Evolutionary conservation across 1,139 yeast genomes (phyloP).

Genomic region (Saccharomyces uvarum): DNA sequence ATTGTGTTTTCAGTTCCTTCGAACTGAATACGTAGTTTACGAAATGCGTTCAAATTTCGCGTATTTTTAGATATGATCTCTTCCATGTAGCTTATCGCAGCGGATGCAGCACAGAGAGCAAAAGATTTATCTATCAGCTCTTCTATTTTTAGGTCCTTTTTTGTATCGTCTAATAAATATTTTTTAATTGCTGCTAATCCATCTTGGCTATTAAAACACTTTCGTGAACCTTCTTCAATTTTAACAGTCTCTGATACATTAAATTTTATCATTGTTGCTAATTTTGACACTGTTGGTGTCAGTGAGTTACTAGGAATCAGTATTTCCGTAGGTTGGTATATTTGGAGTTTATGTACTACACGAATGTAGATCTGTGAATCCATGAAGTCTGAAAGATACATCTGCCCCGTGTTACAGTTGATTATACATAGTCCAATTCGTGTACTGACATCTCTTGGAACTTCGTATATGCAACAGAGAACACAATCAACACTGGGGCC

Average conservation of each 20-base stretch:
- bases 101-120: constrained; percentile 35
- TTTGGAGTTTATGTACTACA: constrained; percentile 37
- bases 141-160: constrained; percentile 16
- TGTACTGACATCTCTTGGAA: constrained; percentile 29
- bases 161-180: constrained; percentile 18
- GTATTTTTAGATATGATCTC: constrained; percentile 7
- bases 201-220: constrained; percentile 22
- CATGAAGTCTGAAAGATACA: constrained; percentile 32
- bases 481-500: constrained; percentile 15
- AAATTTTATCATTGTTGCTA: constrained; percentile 34
- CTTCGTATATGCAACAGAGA: constrained; percentile 33
- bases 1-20: constrained; percentile 38
- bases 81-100: constrained; percentile 28
- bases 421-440: constrained; percentile 36
- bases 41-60: constrained; percentile 12
- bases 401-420: constrained; percentile 34
- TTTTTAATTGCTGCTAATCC: constrained; percentile 24
- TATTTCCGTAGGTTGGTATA: constrained; percentile 35
- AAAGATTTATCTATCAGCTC: constrained; percentile 26
- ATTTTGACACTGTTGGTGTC: constrained; percentile 29
- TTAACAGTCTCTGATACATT: constrained; percentile 29
- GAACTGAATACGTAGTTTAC: constrained; percentile 34
- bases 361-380: constrained; percentile 43
- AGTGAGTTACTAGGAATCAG: constrained; percentile 32
- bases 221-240: constrained; percentile 24